Percentiles rank a stretch among this genome's conserved stretches.
Conservation (phyloP, 768 basidiomycete genomes). For the Tylopilus rubrobrunneus region DNA sequence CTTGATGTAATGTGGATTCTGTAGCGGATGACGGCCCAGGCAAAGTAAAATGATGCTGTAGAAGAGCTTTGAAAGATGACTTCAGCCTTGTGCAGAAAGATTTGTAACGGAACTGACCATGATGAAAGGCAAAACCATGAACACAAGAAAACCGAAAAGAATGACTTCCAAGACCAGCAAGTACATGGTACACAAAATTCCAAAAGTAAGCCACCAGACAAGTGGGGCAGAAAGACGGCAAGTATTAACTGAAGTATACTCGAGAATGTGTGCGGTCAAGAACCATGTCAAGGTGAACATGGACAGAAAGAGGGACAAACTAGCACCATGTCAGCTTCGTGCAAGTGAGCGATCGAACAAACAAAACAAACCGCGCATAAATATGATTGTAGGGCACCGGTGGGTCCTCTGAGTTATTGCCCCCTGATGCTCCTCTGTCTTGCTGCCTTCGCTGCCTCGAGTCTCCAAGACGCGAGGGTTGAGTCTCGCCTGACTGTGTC, state of each 20-base stretch:
- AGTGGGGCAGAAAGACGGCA: conserved; percentile 75
- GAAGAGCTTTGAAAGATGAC: conserved; percentile 45
- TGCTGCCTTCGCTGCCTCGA: conserved; percentile 15
- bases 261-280: conserved; percentile 72
- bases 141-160: conserved; percentile 69
- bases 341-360: not conserved
- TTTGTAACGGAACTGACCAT: conserved; percentile 50
- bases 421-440: conserved; percentile 19
- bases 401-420: conserved; percentile 25
- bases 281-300: conserved; percentile 80
- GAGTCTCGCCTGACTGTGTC: conserved; percentile 22
- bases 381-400: conserved; percentile 25
- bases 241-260: conserved; percentile 70
- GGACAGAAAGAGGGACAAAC: conserved; percentile 62
- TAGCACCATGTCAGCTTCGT: conserved; percentile 16
- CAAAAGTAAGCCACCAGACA: conserved; percentile 85
- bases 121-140: conserved; percentile 73
- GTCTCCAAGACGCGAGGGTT: conserved; percentile 10
- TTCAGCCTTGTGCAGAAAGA: conserved; percentile 4
- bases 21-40: conserved; percentile 75
- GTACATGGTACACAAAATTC: conserved; percentile 76
- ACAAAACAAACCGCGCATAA: conserved; percentile 22
- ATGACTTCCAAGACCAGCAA: conserved; percentile 70
- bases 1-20: conserved; percentile 67
- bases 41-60: conserved; percentile 80